Percentiles rank a stretch among this genome's conserved stretches.
These are phyloP conservation scores for Daldinia grandis DNA, from an alignment of 495 filamentous ascomycete genomes.

Conservation along the genomic window DNA sequence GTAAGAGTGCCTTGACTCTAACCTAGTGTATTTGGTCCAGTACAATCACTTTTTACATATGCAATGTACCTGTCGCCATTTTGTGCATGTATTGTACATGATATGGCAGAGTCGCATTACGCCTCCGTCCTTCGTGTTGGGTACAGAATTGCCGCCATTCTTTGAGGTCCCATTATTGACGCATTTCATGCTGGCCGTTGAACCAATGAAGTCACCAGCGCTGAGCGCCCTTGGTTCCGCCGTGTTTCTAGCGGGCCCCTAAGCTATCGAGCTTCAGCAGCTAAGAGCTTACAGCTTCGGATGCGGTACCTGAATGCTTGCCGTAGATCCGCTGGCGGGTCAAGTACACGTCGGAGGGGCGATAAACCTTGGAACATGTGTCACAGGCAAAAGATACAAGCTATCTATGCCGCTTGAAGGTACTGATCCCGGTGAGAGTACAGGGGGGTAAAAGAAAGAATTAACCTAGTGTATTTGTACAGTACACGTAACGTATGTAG, in stretches of 20 bases:
- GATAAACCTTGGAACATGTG: constrained; percentile 24
- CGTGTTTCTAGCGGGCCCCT: constrained; percentile 17
- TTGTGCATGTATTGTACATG: neutral
- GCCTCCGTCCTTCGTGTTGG: constrained; percentile 28
- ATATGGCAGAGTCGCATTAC: constrained; percentile 23
- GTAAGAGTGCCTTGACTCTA: neutral
- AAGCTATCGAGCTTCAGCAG: constrained; percentile 15
- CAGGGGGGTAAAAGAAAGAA: neutral
- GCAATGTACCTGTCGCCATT: constrained; percentile 17
- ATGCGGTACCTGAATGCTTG: constrained; percentile 26
- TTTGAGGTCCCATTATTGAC: constrained; percentile 31
- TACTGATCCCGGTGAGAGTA: neutral
- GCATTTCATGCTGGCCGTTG: constrained; percentile 30
- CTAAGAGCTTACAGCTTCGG: constrained; percentile 10
- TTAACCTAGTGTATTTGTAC: neutral
- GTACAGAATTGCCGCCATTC: constrained; percentile 27
- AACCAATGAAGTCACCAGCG: constrained; percentile 34
- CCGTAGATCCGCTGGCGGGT: constrained; percentile 19
- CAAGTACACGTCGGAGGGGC: constrained; percentile 21
- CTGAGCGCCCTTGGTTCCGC: constrained; percentile 15
- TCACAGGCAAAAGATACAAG: constrained; percentile 5
- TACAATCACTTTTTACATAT: neutral
- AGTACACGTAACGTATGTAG: neutral
- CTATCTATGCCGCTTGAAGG: neutral
- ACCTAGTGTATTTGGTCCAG: neutral